phyloP scores from a whole-genome alignment of 352 stramenopile species.

The Blastocystis sp. region DNA sequence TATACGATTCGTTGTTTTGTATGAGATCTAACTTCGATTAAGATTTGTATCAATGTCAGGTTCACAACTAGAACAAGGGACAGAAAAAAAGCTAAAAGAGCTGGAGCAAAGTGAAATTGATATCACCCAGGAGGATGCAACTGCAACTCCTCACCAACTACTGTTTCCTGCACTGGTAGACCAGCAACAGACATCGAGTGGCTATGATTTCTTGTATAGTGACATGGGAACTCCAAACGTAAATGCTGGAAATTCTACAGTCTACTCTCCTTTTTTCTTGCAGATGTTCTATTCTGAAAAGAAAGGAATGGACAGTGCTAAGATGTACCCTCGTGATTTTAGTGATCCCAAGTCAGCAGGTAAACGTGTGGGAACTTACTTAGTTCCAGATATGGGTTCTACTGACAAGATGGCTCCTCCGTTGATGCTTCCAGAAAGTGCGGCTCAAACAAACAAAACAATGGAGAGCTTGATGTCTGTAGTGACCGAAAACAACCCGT shows the following conservation, averaged over 20 bases:
- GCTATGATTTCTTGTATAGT: constrained; percentile 35
- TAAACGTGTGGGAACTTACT: background rate
- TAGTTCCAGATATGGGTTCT: background rate
- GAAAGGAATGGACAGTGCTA: background rate
- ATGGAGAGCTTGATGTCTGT: background rate
- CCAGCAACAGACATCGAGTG: background rate
- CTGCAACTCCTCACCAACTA: background rate
- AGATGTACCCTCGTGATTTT: constrained; percentile 4
- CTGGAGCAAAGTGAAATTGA: background rate
- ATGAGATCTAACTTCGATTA: too few species aligned
- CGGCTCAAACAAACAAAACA: background rate
- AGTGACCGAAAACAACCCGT: background rate
- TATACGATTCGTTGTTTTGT: too few species aligned
- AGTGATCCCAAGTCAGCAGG: background rate
- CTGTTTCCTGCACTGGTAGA: background rate
- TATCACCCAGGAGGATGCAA: background rate
- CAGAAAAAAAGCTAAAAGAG: background rate
- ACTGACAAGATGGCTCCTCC: constrained; percentile 6
- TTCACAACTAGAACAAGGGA: background rate
- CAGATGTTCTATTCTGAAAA: background rate
- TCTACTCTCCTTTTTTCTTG: constrained; percentile 53
- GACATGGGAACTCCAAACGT: constrained; percentile 5
- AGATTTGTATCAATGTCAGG: background rate
- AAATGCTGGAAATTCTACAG: background rate
- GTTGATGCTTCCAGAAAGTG: constrained; percentile 23